Base-by-base conservation (phyloP, 148 eudicot genomes). In the Linanthus parryae region DNA sequence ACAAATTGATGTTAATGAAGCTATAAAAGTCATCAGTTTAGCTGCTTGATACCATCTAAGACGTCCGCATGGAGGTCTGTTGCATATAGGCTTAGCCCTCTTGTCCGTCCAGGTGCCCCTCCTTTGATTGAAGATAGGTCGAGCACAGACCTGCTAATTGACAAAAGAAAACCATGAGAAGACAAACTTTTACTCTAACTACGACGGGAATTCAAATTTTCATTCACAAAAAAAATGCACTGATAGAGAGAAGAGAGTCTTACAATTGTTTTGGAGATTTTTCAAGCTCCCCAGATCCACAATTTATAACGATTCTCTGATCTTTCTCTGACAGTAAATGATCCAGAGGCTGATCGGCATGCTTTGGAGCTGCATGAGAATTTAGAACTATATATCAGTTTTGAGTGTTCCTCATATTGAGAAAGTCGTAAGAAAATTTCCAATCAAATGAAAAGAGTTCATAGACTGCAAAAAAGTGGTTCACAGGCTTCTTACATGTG, bases 71-170 rank as follows among this genome's bases (percentile, higher is more conserved):
- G 41, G 3, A 33, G 43, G 25, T 66, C 58, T 7, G 18, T 19
- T 2, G 67, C 53, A 24, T 63, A 57, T 44, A 69, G 12, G 23
- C 57, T 60, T 42, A 77, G 65, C 21, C 79, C 79, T 54, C 83
- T 59, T 22, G 83, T 77, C 59, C 83, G 75, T 2, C 74, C 83
- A 0, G 78, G 83, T 25, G 79, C 79, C 37, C 83, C 83, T 41
- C 79, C 79, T 73, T 63, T 73, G 25, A 77, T 50, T 1, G 76
- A 63, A 42, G 79, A 77, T 22, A 66, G 48, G 57, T 77, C 75
- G 21, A 77, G 67, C 21, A 69, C 58, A 63, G 66, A 33, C 65
- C 83, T 77, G 51, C 17, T 16, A 26, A 31, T 16, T 15, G 4
- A 0, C 22, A 5, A 19, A 22, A 11, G 30, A 25, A 6, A 19